A percentile compares a stretch with the other conserved stretches of the same genome.
Conservation (phyloP, 768 basidiomycete genomes). For the Mrakia frigida region DNA sequence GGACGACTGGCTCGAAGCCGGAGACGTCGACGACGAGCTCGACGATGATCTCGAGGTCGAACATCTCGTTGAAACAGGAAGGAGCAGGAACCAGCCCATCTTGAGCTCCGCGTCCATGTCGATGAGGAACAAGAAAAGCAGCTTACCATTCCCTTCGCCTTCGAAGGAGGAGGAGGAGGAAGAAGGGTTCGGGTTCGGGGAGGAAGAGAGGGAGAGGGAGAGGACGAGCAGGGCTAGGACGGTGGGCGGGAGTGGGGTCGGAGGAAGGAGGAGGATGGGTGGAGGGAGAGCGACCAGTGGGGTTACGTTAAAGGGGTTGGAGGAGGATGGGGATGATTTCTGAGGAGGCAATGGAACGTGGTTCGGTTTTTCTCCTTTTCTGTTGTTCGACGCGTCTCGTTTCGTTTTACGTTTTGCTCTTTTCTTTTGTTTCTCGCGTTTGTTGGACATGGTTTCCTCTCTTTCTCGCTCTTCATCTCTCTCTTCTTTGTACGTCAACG, state of each 20-base stretch:
- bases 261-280: background rate
- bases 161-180: background rate
- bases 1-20: slow-evolving; percentile 22
- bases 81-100: too few relatives aligned
- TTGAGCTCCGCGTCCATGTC: background rate
- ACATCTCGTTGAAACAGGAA: too few relatives aligned
- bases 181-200: background rate
- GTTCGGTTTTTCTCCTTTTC: background rate
- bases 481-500: too few relatives aligned
- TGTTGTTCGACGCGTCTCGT: background rate
- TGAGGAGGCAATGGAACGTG: background rate
- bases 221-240: background rate
- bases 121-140: background rate
- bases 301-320: background rate
- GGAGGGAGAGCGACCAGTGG: slow-evolving; percentile 12
- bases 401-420: too few relatives aligned
- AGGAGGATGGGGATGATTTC: slow-evolving; percentile 8
- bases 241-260: background rate
- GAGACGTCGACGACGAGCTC: background rate
- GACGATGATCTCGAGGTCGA: background rate
- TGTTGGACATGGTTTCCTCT: too few relatives aligned
- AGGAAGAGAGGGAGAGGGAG: background rate
- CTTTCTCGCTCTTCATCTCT: too few relatives aligned
- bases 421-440: too few relatives aligned
- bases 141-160: slow-evolving; percentile 4